Percentiles rank a stretch among this genome's conserved stretches.
Conservation (phyloP, 345 rosid genomes). For the Murraya koenigii region DNA sequence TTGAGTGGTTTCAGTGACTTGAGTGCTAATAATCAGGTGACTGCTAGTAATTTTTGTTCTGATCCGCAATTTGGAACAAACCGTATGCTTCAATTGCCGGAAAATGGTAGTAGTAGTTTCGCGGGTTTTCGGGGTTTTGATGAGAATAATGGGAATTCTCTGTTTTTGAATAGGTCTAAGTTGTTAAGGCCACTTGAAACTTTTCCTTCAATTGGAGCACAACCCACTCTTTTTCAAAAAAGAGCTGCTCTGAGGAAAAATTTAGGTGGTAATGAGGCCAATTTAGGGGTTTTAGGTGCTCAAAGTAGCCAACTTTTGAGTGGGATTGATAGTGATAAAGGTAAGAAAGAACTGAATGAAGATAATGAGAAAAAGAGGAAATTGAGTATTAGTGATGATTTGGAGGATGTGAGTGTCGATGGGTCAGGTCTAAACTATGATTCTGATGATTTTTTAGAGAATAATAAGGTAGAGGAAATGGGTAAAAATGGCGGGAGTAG, state of each 20-base stretch:
- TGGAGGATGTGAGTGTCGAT: conserved; percentile 50
- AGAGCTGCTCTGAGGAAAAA: conserved; percentile 58
- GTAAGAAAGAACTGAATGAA: conserved; percentile 40
- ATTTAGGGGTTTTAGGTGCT: conserved; percentile 17
- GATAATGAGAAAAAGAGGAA: conserved; percentile 38
- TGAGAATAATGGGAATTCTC: conserved; percentile 33
- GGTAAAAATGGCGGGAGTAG: conserved; percentile 39
- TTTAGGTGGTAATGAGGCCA: conserved; percentile 30
- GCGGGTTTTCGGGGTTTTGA: conserved; percentile 41
- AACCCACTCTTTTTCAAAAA: conserved; percentile 59
- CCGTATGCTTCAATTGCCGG: conserved; percentile 35
- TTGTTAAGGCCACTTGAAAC: conserved; percentile 46
- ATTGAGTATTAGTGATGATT: conserved; percentile 22
- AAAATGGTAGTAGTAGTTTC: conserved; percentile 28
- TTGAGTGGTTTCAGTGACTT: conserved; percentile 39
- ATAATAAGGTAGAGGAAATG: conserved; percentile 37
- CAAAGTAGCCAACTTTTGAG: conserved; percentile 15
- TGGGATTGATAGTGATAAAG: conserved; percentile 38
- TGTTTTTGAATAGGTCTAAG: conserved; percentile 49
- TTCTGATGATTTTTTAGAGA: conserved; percentile 51
- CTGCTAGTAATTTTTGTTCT: conserved; percentile 28
- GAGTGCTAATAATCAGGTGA: conserved; percentile 30
- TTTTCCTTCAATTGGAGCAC: conserved; percentile 54
- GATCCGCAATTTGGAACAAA: conserved; percentile 29
- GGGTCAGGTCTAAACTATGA: conserved; percentile 53